Evolutionary conservation across 1,284 basidiomycete species (phyloP), one percentile per base, ranked within the genome.

Genomic region (Cryptococcus maquisensis): DNA sequence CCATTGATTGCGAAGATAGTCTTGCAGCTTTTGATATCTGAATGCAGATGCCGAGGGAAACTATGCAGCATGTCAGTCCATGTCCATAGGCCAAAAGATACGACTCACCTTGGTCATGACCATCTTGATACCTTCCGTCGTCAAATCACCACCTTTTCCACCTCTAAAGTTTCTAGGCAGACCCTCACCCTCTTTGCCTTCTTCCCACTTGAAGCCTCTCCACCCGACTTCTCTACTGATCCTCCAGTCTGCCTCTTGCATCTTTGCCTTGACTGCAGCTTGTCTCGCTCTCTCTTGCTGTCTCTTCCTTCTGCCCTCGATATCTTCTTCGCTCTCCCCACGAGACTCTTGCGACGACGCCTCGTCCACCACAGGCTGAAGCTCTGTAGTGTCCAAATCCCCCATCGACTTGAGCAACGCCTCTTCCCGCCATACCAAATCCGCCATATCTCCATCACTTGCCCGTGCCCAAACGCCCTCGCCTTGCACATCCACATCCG

Each of bases 391-490:
- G 36, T 55, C 35, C 12, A 42, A 21, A 16, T 44, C 45, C 20
- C 53, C 47, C 52, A 67, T 53, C 16, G 63, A 58, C 26, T 60
- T 57, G 16, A 71, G 49, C 9, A 69, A 6, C 1, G 59, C 63
- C 35, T 81, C 78, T 70, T 97, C 94, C 57, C 84, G 79, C 60
- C 81, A 79, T 61, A 86, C 78, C 28, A 95, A 79, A 45, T 98
- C 92, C 44, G 89, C 83, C 61, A 84, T 95, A 38, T 82, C 79
- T 7, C 81, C 83, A 71, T 98, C 95, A 70, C 89, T 93, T 65
- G 87, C 86, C 37, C 96, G 81, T 1, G 90, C 91, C 95, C 95
- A 98, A 15, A 89, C 81, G 0, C 91, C 90, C 4, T 86, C 84
- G 28, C 86, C 85, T 2, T 86, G 82, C 21, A 97, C 95, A 70